Evolutionary conservation across 345 rosid species (phyloP), one percentile per base, ranked within the genome.

Genomic region (Microthlaspi erraticum): DNA sequence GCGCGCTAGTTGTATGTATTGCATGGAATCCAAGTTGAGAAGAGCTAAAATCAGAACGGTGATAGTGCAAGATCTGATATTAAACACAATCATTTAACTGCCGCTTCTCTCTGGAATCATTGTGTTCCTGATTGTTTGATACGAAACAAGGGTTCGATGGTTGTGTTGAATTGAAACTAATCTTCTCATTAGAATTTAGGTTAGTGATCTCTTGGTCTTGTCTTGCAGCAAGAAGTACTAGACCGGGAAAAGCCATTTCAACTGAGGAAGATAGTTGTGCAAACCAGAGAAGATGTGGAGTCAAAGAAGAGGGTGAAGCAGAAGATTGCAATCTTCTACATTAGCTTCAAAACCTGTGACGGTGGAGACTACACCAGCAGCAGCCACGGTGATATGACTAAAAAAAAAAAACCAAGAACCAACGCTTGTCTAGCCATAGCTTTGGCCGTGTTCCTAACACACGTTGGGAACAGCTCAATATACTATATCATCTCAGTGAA

Each of bases 361-460:
- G 2, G 6, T 36, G 3, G 3, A 5, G 29, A 17, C 61, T 18
- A 2, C 43, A 17, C n/a, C n/a, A n/a, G n/a, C n/a, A n/a, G n/a
- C n/a, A n/a, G n/a, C n/a, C n/a, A n/a, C n/a, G n/a, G n/a, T n/a
- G n/a, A n/a, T n/a, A n/a, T n/a, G n/a, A n/a, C n/a, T n/a, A n/a
- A n/a, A n/a, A n/a, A n/a, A n/a, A n/a, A n/a, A n/a, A n/a, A n/a
- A 2, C 88, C 93, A 2, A 88, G 51, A 4, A 86, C 86, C 31
- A 81, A 49, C 2, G 90, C 90, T 42, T 85, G 90, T 4, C 93
- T 81, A 77, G 83, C 82, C 81, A 85, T 67, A 9, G 93, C 83
- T 0, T 85, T 71, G 0, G 93, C 93, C 23, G 90, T 79, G 78
- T 88, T 88, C 62, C 88, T 77, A 17, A 88, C 90, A 8, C 86